Evolutionary conservation across 2,329 filamentous ascomycete species (phyloP).

Genomic region (Setomelanomma holmii): DNA sequence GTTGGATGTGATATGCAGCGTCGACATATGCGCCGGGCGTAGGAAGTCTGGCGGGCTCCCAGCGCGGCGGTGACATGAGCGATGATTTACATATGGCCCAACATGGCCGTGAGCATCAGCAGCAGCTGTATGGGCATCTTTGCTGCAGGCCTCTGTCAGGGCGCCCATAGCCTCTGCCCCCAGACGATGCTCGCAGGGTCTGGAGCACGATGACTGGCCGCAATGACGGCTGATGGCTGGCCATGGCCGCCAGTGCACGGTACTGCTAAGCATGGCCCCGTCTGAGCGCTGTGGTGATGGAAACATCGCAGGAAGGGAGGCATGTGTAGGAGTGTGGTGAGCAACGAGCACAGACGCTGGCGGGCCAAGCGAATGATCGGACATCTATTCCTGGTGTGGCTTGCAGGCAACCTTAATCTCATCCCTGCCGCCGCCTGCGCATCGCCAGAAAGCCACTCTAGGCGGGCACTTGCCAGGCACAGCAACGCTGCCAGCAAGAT

Average conservation of each 20-base stretch:
- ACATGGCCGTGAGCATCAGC: conserved; percentile 32
- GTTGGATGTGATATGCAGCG: conserved; percentile 9
- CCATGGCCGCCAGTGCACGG: conserved; percentile 36
- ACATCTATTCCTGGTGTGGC: conserved; percentile 50
- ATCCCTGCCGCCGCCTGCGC: too few species aligned
- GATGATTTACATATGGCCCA: conserved; percentile 35
- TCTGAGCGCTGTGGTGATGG: conserved; percentile 24
- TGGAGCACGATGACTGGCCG: conserved; percentile 25
- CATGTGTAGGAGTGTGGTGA: conserved; percentile 41
- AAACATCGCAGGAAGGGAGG: conserved; percentile 33
- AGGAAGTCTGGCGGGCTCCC: conserved; percentile 17
- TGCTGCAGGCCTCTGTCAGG: conserved; percentile 28
- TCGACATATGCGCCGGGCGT: conserved; percentile 12
- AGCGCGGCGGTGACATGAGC: conserved; percentile 31
- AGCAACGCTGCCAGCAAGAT: conserved; percentile 15
- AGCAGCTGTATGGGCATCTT: conserved; percentile 23
- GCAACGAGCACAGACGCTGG: conserved; percentile 24
- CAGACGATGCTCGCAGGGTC: conserved; percentile 21
- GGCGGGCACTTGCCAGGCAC: conserved; percentile 29
- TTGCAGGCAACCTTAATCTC: conserved; percentile 49
- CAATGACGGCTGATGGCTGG: conserved; percentile 27
- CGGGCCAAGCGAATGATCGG: conserved; percentile 33
- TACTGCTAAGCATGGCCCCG: conserved; percentile 31
- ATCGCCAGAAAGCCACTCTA: conserved; percentile 5
- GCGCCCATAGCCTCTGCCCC: conserved; percentile 25